phyloP scores from a whole-genome alignment of 1,284 basidiomycete species.

The Ceratobasidium sp. region DNA sequence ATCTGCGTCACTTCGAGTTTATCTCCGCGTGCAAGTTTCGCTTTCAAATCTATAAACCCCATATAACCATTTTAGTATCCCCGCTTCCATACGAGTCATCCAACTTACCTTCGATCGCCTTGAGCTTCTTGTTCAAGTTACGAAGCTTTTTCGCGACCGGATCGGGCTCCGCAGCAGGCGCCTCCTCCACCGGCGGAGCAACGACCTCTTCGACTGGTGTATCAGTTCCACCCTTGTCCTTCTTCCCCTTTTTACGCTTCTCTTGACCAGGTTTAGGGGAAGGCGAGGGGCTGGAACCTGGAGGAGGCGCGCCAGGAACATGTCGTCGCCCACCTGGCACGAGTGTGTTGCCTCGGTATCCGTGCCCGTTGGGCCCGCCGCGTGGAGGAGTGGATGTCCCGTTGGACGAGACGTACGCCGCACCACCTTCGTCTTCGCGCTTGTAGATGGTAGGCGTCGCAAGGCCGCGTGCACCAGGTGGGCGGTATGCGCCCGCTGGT shows the following conservation, averaged over 20 bases:
- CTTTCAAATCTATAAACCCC: conserved; percentile 81
- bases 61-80: conserved; percentile 33
- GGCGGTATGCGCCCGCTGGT: conserved; percentile 86
- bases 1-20: conserved; percentile 92
- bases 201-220: conserved; percentile 36
- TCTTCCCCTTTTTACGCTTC: conserved; percentile 68
- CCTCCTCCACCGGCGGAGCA: conserved; percentile 62
- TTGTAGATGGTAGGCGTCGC: conserved; percentile 88
- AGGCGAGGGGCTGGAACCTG: conserved; percentile 60
- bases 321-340: conserved; percentile 58
- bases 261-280: conserved; percentile 59
- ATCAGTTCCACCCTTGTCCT: conserved; percentile 52
- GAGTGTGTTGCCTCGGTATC: conserved; percentile 32
- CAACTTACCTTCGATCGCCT: conserved; percentile 48
- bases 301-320: conserved; percentile 77
- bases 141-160: conserved; percentile 90
- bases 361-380: conserved; percentile 47
- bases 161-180: conserved; percentile 77
- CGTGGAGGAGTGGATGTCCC: conserved; percentile 73
- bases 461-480: conserved; percentile 90
- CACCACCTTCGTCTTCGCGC: conserved; percentile 85
- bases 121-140: conserved; percentile 93
- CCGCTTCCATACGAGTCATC: neutral
- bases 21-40: conserved; percentile 87
- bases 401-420: conserved; percentile 53